Conservation (phyloP, 768 basidiomycete species). For the Termitomyces sp. region DNA sequence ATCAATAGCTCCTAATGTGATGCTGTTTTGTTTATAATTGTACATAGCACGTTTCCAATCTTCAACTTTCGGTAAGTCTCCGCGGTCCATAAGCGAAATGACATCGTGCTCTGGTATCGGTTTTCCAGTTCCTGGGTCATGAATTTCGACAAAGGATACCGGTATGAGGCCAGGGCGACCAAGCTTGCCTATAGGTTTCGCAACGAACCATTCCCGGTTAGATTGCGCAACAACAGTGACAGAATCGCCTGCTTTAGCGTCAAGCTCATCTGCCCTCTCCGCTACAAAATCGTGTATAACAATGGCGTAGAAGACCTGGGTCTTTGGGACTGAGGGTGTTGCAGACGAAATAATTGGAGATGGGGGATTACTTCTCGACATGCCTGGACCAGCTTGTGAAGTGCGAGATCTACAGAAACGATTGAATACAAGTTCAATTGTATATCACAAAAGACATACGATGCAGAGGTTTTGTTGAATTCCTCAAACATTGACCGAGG, state of each 20-base stretch:
- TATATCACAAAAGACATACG: slow-evolving; percentile 39
- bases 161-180: slow-evolving; percentile 97
- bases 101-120: slow-evolving; percentile 61
- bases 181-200: slow-evolving; percentile 92
- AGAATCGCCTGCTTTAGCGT: slow-evolving; percentile 89
- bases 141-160: slow-evolving; percentile 94
- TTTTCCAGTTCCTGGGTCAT: slow-evolving; percentile 83
- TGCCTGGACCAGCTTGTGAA: slow-evolving; percentile 31
- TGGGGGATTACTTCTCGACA: slow-evolving; percentile 12
- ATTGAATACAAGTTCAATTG: slow-evolving; percentile 3
- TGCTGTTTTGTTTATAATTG: slow-evolving; percentile 93
- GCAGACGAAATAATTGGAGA: slow-evolving; percentile 20
- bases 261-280: slow-evolving; percentile 95
- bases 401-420: slow-evolving; percentile 31
- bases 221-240: slow-evolving; percentile 98
- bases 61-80: slow-evolving; percentile 92
- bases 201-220: slow-evolving; percentile 99
- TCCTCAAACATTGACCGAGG: slow-evolving; percentile 88
- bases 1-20: slow-evolving; percentile 90
- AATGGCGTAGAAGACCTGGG: slow-evolving; percentile 85
- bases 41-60: slow-evolving; percentile 98
- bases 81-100: slow-evolving; percentile 73
- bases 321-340: slow-evolving; percentile 30
- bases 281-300: slow-evolving; percentile 94
- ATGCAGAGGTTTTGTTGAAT: slow-evolving; percentile 66